phyloP scores from a whole-genome alignment of 371 early-diverging fungal genomes.

The Mucor piriformis region DNA sequence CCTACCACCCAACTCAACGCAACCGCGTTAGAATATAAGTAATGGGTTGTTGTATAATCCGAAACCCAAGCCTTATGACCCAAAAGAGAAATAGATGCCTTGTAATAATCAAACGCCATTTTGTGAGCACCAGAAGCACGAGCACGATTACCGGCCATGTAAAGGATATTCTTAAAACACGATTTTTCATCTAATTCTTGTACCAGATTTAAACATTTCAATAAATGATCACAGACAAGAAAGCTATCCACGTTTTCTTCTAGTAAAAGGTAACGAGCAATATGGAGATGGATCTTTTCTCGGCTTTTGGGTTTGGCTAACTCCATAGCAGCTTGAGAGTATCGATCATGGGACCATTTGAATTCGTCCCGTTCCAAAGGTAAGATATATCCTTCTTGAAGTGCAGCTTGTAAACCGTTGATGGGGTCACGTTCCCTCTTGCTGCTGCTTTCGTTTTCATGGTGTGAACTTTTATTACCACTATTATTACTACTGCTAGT shows the following conservation, averaged over 20 bases:
- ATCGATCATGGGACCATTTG: slow-evolving; percentile 52
- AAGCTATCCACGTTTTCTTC: slow-evolving; percentile 34
- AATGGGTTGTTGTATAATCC: slow-evolving; percentile 25
- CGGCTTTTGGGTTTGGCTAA: slow-evolving; percentile 37
- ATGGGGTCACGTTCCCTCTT: slow-evolving; percentile 30
- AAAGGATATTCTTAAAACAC: slow-evolving; percentile 29
- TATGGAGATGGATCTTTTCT: slow-evolving; percentile 41
- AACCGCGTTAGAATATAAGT: slow-evolving; percentile 36
- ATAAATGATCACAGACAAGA: slow-evolving; percentile 43
- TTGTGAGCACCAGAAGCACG: slow-evolving; percentile 46
- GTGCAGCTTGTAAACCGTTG: slow-evolving; percentile 46
- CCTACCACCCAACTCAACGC: slow-evolving; percentile 46
- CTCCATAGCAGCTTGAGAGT: slow-evolving; percentile 53
- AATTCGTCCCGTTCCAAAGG: slow-evolving; percentile 47
- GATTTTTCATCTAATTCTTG: slow-evolving; percentile 21
- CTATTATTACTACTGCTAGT: background rate
- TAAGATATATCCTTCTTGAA: slow-evolving; percentile 51
- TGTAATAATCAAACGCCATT: slow-evolving; percentile 41
- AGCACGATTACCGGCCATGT: slow-evolving; percentile 40
- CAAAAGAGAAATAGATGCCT: slow-evolving; percentile 33
- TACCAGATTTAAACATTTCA: slow-evolving; percentile 37
- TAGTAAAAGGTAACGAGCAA: slow-evolving; percentile 37
- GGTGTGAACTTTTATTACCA: background rate
- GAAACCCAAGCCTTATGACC: slow-evolving; percentile 21
- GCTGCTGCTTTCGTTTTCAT: background rate